Conservation (phyloP, 2,329 filamentous ascomycete genomes). For the Ophiostoma sp. region DNA sequence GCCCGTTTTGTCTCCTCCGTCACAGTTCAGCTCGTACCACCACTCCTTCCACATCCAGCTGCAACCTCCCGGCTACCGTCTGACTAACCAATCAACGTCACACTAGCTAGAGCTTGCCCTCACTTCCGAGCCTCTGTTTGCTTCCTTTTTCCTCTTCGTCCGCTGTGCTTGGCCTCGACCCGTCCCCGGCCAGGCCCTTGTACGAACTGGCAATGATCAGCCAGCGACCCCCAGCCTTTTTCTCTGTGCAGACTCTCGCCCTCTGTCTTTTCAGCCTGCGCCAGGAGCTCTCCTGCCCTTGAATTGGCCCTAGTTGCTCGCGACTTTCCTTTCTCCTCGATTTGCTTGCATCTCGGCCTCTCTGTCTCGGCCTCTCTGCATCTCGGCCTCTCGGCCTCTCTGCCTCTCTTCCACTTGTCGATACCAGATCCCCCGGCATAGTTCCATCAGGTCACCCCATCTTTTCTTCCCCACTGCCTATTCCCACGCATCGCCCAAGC, state of each 20-base stretch:
- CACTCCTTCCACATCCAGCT: neutral
- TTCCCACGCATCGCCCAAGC: no score
- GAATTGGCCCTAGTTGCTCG: neutral
- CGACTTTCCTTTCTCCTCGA: neutral
- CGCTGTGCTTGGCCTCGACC: neutral
- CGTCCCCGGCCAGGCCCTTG: neutral
- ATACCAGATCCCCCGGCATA: no score
- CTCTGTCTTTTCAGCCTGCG: neutral
- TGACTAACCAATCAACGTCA: slow-evolving; percentile 6
- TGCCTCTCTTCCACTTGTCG: no score
- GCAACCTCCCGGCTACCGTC: neutral
- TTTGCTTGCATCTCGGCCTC: neutral
- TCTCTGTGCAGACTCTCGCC: neutral
- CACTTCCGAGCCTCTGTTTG: neutral
- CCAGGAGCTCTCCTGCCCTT: neutral
- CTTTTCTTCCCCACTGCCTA: no score
- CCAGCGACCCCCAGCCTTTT: slow-evolving; percentile 4
- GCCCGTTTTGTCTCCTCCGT: neutral
- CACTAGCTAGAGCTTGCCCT: neutral
- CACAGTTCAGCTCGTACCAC: neutral
- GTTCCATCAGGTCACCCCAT: no score
- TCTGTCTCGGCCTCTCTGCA: no score
- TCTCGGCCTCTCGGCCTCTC: no score
- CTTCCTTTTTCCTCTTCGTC: slow-evolving; percentile 13
- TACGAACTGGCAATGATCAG: slow-evolving; percentile 3